Evolutionary conservation across 2,329 filamentous ascomycete genomes (phyloP), one percentile per base, ranked within the genome.

Genomic region (Diplodia intermedia): DNA sequence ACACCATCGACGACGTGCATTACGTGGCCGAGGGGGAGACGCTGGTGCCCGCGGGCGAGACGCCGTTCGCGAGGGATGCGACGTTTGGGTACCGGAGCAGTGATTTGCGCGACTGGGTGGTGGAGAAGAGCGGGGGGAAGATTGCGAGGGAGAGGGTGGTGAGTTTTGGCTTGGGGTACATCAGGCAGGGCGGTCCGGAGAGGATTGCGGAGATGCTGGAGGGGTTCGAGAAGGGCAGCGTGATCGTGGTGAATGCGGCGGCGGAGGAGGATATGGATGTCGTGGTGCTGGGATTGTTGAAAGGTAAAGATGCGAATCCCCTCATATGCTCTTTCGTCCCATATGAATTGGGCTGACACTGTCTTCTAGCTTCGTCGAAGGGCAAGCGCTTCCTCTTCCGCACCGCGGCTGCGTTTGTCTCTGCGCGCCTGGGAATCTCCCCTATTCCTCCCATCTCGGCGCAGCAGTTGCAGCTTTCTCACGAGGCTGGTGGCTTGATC

Each of bases 401-500:
- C 56, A 83, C 81, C 2, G 82, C 80, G 5, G 82, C 82, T 36
- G 80, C 82, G 1, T 82, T 84, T 67, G 82, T 84, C 49, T 83
- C 81, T 11, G 82, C 84, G 0, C 77, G 85, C 1, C 77, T 88
- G 7, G 86, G 84, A 0, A 87, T 88, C 36, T 77, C 78, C 0
- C 82, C 79, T 0, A 86, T 86, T 20, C 74, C 82, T 0, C 85
- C 86, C 0, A 80, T 88, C 12, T 81, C 84, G 0, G 80, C 83
- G 0, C 70, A 73, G 0, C 78, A 85, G 29, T 75, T 88, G 0
- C 70, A 71, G 26, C 70, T 79, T 20, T 71, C 78, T 0, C 90
- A 91, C 75, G 86, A 86, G 75, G 90, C 90, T 72, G 97, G 88
- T 78, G 93, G 90, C 74, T 95, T 92, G 73, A 94, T 86, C 71